Base-by-base conservation (phyloP, 2,329 filamentous ascomycete species). In the Beauveria medogensis region DNA sequence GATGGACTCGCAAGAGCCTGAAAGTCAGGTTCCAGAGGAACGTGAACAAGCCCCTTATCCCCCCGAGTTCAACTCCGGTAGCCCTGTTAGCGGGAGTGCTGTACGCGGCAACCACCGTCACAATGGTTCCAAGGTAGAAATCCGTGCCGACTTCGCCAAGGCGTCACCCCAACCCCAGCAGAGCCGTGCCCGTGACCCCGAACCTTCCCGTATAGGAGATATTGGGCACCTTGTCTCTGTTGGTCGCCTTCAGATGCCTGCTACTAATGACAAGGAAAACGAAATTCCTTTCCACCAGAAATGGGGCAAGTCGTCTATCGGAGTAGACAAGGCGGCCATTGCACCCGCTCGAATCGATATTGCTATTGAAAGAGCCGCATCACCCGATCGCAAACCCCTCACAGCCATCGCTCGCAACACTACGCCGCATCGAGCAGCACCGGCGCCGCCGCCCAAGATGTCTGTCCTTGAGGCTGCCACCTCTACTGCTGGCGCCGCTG, bases 401-500 rank as follows among this genome's bases (percentile, higher is more conserved):
- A 75, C 80, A 12, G 69, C 77, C 1, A 77, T 85, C 44, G 58
- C 53, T 60, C 82, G 75, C 65, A 79, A 81, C 60, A 87, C 86
- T 66, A 96, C 91, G 4, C 92, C 92, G 12, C 89, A 85, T 68
- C 81, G 92, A 66, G 82, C 89, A 24, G 91, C 91, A 1, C 88
- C 88, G 0, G 88, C 85, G 0, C 93, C 93, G 3, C 92, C 92
- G 8, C 93, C 94, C 1, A 97, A 97, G 74, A 97, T 97, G 93
- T 94, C 90, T 1, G 89, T 96, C 8, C 77, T 97, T n/a, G 92
- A 97, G 66, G 88, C 92, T 3, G 93, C 92, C 2, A 97, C 93
- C 1, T 85, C 89, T 2, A 87, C 87, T 12, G 91, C 89, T 4
- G 92, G 92, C 16, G 90, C 91, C 28, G 86, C 89, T 8, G 87